A percentile compares a stretch with the other conserved stretches of the same genome.
Evolutionary conservation across 1,139 yeast species (phyloP).

Genomic region (Nakaseomyces bracarensis): DNA sequence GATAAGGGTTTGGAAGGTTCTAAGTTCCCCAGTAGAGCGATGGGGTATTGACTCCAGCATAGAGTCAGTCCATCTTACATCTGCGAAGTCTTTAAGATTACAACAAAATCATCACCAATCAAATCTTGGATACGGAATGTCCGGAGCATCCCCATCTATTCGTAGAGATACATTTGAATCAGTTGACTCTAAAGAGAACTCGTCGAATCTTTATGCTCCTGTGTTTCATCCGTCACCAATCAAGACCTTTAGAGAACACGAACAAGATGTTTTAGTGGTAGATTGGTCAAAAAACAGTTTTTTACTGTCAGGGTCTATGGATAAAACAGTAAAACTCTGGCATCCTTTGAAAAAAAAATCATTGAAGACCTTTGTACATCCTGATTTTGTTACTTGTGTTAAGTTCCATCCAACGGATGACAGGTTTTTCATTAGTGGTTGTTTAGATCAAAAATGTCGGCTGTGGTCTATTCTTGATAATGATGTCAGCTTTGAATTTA

Average conservation of each 20-base stretch:
- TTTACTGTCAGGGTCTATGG: constrained; percentile 75
- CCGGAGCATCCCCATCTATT: neutral
- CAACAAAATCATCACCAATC: constrained; percentile 8
- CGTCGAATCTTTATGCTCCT: constrained; percentile 47
- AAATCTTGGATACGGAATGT: neutral
- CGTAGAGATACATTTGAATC: constrained; percentile 5
- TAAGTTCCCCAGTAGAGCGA: constrained; percentile 59
- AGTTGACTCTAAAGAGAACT: constrained; percentile 8
- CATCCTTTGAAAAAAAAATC: constrained; percentile 62
- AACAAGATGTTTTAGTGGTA: constrained; percentile 57
- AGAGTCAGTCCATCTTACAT: constrained; percentile 10
- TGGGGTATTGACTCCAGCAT: constrained; percentile 34
- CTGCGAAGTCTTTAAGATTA: constrained; percentile 8
- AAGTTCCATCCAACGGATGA: constrained; percentile 83
- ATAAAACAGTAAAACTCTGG: constrained; percentile 77
- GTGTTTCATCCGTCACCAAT: constrained; percentile 69
- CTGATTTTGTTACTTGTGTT: constrained; percentile 77
- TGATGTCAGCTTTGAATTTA: constrained; percentile 34
- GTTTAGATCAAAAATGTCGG: constrained; percentile 68
- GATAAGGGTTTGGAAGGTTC: constrained; percentile 71
- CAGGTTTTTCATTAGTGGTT: constrained; percentile 76
- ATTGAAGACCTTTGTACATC: constrained; percentile 58
- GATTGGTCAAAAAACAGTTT: constrained; percentile 91
- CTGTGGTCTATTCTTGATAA: constrained; percentile 81
- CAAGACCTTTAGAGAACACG: constrained; percentile 57